Base-by-base conservation (phyloP, 805 yeast genomes). In the Wickerhamia fluorescens region DNA sequence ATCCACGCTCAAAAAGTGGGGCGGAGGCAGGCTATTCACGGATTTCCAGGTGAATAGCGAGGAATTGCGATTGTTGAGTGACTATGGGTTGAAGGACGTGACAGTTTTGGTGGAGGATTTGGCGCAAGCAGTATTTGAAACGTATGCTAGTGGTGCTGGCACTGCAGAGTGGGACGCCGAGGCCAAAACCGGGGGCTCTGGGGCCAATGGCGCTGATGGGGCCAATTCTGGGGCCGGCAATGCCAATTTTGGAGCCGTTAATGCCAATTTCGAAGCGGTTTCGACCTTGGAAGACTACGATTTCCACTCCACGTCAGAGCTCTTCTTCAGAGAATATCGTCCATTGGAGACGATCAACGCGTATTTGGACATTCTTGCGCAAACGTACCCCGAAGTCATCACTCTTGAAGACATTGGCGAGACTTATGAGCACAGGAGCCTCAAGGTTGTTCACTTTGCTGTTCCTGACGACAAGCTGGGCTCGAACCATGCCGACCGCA, bases 371-470 rank as follows among this genome's bases (percentile, higher is more conserved):
- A 42, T 76, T 14, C 45, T 86, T 13, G 61, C 65, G 35, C 65
- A 68, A 31, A 67, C 82, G 2, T 83, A 70, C 49, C 85, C 94
- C 0, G 68, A 75, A 7, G 43, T 79, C 6, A 68, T 84, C n/a
- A 53, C 52, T 3, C 50, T 82, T 11, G 86, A 81, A 47, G 61
- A 68, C 42, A 71, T 85, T 10, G 96, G 96, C 2, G 66, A 66
- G 33, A 82, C 95, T 0, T 73, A 54, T 46, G 94, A 86, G 53
- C 84, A 84, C 5, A 62, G 92, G 31, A 75, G 73, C 16, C 67
- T 78, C 46, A 75, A 72, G 29, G 84, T 82, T 1, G 56, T 85
- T 14, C 81, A 81, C 41, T 49, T 86, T 16, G 63, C 78, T 2
- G 49, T 45, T 2, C 65, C 77, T 2, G 65, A 66, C 26, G 61